Base-by-base conservation (phyloP, 2,329 filamentous ascomycete genomes). In the Aspergillus thermomutatus region DNA sequence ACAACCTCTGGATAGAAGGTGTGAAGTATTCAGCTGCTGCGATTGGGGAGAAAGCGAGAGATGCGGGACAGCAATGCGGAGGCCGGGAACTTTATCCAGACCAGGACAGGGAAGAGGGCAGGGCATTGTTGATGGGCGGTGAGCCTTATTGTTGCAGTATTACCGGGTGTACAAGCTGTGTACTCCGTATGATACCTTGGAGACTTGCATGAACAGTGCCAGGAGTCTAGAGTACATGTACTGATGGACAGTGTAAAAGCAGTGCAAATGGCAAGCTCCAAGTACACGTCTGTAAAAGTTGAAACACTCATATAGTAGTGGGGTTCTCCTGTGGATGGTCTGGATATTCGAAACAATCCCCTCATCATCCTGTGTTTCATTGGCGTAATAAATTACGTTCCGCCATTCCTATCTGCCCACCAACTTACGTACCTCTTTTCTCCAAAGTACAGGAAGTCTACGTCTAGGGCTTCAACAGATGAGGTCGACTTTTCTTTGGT, bases 81-180 rank as follows among this genome's bases (percentile, higher is more conserved):
- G 41, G n/a, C n/a, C 41, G 19, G 9, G 41, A 45, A 45, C 41
- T 45, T 23, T 45, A 45, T 23, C 10, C 41, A 45, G 21, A 45
- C 21, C 41, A 45, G 10, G 43, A 21, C 23, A 17, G 23, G 21
- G 11, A 26, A 23, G 43, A 11, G 23, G 25, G 14, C 6, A 58
- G 48, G 40, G 49, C 26, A 34, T 55, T 55, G 41, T 43, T 58
- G 47, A 55, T 49, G 40, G 56, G 25, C 34, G 52, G 55, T 57
- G 55, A 53, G 52, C 52, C 52, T 50, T 55, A 40, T 21, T 27
- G 43, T 28, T 9, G 56, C 45, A 59, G 62, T 62, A 58, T 37
- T 37, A 17, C 31, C 5, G 5, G 17, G 31, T 37, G 17, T 37
- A 37, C 31, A 17, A n/a, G n/a, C n/a, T n/a, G n/a, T n/a, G n/a